These are phyloP conservation scores for Sanguinoderma infundibulare DNA, from an alignment of 1,284 basidiomycete genomes.

Conservation along the genomic window DNA sequence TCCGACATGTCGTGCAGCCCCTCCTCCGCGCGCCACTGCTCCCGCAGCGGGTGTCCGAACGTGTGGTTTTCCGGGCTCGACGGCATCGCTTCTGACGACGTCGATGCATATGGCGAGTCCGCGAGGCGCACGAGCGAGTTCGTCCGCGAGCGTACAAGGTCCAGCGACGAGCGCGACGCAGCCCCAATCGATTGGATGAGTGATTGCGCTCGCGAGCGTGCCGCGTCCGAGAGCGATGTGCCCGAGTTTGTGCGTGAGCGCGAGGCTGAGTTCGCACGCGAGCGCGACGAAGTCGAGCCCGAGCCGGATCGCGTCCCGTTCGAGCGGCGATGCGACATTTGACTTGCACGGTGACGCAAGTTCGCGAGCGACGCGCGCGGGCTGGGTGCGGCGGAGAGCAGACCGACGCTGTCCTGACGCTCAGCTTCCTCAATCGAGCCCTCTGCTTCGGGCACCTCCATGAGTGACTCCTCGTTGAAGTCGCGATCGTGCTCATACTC, in stretches of 20 bases:
- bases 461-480: constrained; percentile 44
- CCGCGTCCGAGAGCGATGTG: constrained; percentile 44
- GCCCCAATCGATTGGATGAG: constrained; percentile 65
- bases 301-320: constrained; percentile 24
- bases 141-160: constrained; percentile 53
- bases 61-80: constrained; percentile 71
- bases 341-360: constrained; percentile 46
- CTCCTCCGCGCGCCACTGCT: constrained; percentile 31
- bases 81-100: constrained; percentile 49
- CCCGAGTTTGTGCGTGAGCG: constrained; percentile 55
- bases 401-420: constrained; percentile 71
- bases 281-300: constrained; percentile 16
- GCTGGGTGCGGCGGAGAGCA: constrained; percentile 56
- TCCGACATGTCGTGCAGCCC: constrained; percentile 27
- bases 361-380: constrained; percentile 60
- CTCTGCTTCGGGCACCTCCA: constrained; percentile 57
- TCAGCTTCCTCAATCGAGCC: constrained; percentile 65
- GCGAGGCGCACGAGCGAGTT: constrained; percentile 63
- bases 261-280: constrained; percentile 37
- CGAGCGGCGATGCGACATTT: constrained; percentile 34
- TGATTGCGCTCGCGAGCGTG: constrained; percentile 63
- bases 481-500: constrained; percentile 44
- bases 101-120: constrained; percentile 44
- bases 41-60: constrained; percentile 59
- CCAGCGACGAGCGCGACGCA: constrained; percentile 63